phyloP scores from a whole-genome alignment of 306 rosid species.

The Pueraria montana region DNA sequence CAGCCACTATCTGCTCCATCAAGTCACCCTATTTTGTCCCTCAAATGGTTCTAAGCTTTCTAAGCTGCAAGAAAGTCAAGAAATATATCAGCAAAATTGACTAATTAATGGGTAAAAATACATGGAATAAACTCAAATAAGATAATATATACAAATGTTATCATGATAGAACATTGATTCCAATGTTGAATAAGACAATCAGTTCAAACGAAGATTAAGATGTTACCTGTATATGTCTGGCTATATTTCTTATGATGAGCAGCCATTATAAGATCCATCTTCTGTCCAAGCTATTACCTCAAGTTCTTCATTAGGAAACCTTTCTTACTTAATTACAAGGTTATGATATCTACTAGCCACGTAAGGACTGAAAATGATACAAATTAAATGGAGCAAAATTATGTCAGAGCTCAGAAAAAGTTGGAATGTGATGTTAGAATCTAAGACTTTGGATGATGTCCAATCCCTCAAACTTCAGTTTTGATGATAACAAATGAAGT shows the following conservation, averaged over 20 bases:
- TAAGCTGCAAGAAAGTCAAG: no score
- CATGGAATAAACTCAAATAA: no score
- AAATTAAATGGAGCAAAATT: constrained; percentile 2
- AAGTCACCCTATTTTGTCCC: no score
- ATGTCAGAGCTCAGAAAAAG: constrained; percentile 19
- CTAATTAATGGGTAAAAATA: no score
- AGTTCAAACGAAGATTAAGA: no score
- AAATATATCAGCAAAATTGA: no score
- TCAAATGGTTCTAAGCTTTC: no score
- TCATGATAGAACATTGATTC: background rate
- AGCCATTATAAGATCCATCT: constrained; percentile 95
- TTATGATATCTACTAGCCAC: constrained; percentile 94
- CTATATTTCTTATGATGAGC: constrained; percentile 85
- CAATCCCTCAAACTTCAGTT: no score
- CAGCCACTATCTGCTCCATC: no score
- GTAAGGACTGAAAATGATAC: constrained; percentile 73
- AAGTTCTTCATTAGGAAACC: constrained; percentile 84
- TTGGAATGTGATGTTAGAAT: background rate
- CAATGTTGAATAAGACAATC: background rate
- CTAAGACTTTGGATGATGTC: no score
- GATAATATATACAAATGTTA: no score
- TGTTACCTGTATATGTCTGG: constrained; percentile 77
- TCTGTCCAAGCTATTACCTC: constrained; percentile 92
- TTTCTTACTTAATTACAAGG: constrained; percentile 87
- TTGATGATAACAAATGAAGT: no score